Percentiles rank a stretch among this genome's conserved stretches.
phyloP scores from a whole-genome alignment of 2,329 filamentous ascomycete genomes.

The Setomelanomma holmii region DNA sequence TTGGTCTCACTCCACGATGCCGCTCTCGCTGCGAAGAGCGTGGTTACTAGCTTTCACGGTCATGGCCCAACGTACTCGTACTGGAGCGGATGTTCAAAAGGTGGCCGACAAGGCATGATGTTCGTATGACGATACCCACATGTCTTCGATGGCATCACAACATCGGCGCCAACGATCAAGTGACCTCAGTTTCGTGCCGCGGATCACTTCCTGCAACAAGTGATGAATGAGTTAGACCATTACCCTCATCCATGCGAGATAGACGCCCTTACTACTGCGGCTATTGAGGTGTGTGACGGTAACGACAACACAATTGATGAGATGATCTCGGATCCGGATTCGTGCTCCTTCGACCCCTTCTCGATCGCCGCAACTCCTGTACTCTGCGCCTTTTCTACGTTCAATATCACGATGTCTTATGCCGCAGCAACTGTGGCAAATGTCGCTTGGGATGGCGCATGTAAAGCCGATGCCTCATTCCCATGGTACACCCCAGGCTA shows the following conservation, averaged over 20 bases:
- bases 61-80: constrained; percentile 37
- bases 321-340: constrained; percentile 24
- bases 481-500: neutral
- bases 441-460: neutral
- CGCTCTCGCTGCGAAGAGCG: constrained; percentile 22
- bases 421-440: constrained; percentile 6
- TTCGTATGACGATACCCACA: constrained; percentile 39
- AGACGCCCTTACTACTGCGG: constrained; percentile 23
- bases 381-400: constrained; percentile 5
- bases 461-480: neutral
- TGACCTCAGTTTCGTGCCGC: neutral
- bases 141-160: constrained; percentile 38
- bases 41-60: constrained; percentile 30
- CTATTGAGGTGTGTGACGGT: constrained; percentile 27
- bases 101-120: constrained; percentile 40
- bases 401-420: constrained; percentile 3
- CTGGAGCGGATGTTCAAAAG: constrained; percentile 44
- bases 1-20: constrained; percentile 20
- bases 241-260: constrained; percentile 28
- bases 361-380: constrained; percentile 2
- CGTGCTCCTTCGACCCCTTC: constrained; percentile 29
- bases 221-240: constrained; percentile 3
- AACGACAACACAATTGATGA: constrained; percentile 28
- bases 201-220: constrained; percentile 1
- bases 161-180: constrained; percentile 31